These are phyloP conservation scores for Eruca vesicaria DNA, from an alignment of 441 rosid species.

Conservation along the genomic window DNA sequence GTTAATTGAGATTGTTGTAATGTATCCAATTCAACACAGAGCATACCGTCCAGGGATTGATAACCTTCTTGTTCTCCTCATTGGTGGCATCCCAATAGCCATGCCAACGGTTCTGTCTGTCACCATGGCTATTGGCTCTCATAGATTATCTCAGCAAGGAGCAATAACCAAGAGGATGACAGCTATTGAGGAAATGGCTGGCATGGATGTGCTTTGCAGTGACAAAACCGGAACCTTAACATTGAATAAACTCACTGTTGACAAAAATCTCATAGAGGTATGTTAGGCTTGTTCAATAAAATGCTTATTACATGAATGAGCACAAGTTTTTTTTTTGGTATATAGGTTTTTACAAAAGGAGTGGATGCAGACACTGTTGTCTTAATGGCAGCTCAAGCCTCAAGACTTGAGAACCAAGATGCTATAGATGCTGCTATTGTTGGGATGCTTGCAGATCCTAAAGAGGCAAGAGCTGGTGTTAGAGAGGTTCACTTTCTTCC, in stretches of 20 bases:
- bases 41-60: constrained; percentile 91
- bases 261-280: constrained; percentile 90
- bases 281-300: not conserved
- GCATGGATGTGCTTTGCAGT: constrained; percentile 98
- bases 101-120: constrained; percentile 97
- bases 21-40: constrained; percentile 94
- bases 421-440: constrained; percentile 95
- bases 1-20: constrained; percentile 87
- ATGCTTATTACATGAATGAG: constrained; percentile 9
- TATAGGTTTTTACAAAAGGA: constrained; percentile 83
- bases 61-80: constrained; percentile 91
- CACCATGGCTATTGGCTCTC: constrained; percentile 98
- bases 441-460: constrained; percentile 94
- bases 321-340: constrained; percentile 9
- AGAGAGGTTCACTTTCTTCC: constrained; percentile 94
- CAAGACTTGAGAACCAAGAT: constrained; percentile 88
- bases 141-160: constrained; percentile 93
- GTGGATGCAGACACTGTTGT: constrained; percentile 82
- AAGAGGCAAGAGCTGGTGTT: constrained; percentile 97
- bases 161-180: constrained; percentile 99
- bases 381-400: constrained; percentile 94
- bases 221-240: constrained; percentile 97
- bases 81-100: constrained; percentile 98
- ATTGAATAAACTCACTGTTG: constrained; percentile 86
- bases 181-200: constrained; percentile 99